These are phyloP conservation scores for Salvia miltiorrhiza DNA, from an alignment of 257 asterid species.

Conservation along the genomic window DNA sequence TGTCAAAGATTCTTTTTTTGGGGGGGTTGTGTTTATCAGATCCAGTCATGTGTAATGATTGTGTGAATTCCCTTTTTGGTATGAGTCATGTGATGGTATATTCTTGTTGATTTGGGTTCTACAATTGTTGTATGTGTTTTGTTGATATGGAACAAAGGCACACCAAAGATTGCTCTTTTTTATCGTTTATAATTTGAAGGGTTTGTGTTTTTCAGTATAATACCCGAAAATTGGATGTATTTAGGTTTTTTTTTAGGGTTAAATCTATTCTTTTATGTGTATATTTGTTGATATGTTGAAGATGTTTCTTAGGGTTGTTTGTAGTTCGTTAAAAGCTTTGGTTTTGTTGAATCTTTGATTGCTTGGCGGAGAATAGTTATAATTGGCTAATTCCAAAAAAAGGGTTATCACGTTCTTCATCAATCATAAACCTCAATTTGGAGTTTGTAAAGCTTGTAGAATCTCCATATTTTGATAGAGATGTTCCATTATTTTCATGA, in stretches of 20 bases:
- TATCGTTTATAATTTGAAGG: background rate
- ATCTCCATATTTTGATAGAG: background rate
- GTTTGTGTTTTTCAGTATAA: background rate
- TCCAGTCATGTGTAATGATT: background rate
- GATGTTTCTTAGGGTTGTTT: background rate
- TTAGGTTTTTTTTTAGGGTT: background rate
- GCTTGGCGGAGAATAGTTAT: background rate
- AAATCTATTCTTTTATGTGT: background rate
- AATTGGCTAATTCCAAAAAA: background rate
- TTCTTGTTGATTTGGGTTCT: constrained; percentile 10
- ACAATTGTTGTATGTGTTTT: background rate
- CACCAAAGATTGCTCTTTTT: background rate
- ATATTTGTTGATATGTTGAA: background rate
- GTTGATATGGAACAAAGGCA: background rate
- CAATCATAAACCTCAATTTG: background rate
- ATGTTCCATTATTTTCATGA: background rate
- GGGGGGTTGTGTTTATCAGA: background rate
- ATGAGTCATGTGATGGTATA: background rate
- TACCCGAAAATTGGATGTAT: background rate
- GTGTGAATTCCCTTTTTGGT: background rate
- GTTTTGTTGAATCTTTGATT: background rate
- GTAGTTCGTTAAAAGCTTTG: background rate
- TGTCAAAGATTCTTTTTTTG: background rate
- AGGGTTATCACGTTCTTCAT: background rate
- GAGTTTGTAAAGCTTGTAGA: background rate